Conservation (phyloP, 345 rosid genomes). For the Citrus mangshanensis region DNA sequence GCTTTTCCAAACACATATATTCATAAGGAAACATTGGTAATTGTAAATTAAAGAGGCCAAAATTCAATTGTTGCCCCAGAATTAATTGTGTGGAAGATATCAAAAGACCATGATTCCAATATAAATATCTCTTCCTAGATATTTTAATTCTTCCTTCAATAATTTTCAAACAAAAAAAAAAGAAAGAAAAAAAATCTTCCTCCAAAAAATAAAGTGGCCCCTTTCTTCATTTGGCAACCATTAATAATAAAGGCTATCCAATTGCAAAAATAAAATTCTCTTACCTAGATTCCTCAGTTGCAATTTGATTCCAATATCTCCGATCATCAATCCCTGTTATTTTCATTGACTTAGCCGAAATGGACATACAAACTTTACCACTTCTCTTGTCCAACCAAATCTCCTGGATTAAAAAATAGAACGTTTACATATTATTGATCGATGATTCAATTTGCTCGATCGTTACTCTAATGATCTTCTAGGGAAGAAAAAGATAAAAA, state of each 20-base stretch:
- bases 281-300: constrained; percentile 86
- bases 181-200: background rate
- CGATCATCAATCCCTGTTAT: constrained; percentile 89
- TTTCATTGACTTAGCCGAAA: constrained; percentile 75
- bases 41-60: background rate
- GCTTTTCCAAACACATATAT: too few relatives aligned
- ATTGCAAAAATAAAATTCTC: background rate
- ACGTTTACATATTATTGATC: background rate
- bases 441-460: too few relatives aligned
- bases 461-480: too few relatives aligned
- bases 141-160: background rate
- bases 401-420: constrained; percentile 34
- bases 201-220: background rate
- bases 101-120: background rate
- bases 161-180: too few relatives aligned
- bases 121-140: background rate
- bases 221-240: background rate
- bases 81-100: background rate
- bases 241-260: background rate
- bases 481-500: too few relatives aligned
- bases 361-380: constrained; percentile 61
- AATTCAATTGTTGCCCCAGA: too few relatives aligned
- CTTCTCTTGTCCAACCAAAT: constrained; percentile 77
- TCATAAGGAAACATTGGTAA: background rate
- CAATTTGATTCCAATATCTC: constrained; percentile 80